Base-by-base conservation (phyloP, 1,284 basidiomycete species). In the Earliella scabrosa region DNA sequence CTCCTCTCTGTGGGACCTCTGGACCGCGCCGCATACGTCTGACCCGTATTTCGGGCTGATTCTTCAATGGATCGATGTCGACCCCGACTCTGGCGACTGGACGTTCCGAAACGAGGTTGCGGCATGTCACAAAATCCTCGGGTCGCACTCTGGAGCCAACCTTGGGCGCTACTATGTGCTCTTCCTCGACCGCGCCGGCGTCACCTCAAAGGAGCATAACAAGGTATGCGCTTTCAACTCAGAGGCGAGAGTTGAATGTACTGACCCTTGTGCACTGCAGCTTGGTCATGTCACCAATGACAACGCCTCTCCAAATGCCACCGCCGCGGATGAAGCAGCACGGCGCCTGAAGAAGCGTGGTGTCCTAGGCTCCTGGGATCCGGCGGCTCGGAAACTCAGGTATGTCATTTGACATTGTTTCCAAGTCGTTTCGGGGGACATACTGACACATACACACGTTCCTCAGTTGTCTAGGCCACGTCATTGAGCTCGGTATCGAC, bases 121-220 rank as follows among this genome's bases (percentile, higher is more conserved):
- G n/a, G 64, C 61, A 4, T 68, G 70, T 41, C 58, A 62, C 24
- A 44, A 38, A 0, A 55, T 73, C 5, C 59, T 54, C 0, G 68
- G 71, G 0, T 40, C 50, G 1, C 70, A 73, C 47, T 45, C 45
- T 44, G 69, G 70, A 7, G 35, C 63, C 21, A 73, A 72, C 43
- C 49, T 72, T 1, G 66, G 66, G 4, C 43, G 56, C 10, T 70
- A 68, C 38, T 58, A 68, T 29, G 26, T 68, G 10, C 49, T 54
- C 4, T 43, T 68, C 5, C 59, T 60, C 31, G 60, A 71, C 24
- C 61, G 61, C 16, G 59, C 61, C 2, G 69, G 68, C 11, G 69
- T 71, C 31, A 67, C 64, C 2, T 43, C 53, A n/a, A 56, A 57
- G 27, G 49, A 64, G 1, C n/a, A 26, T 16, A 63, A 55, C 34